Percentiles rank a stretch among this genome's conserved stretches.
Evolutionary conservation across 1,284 basidiomycete species (phyloP).

Genomic region (Pseudozyma thailandica): DNA sequence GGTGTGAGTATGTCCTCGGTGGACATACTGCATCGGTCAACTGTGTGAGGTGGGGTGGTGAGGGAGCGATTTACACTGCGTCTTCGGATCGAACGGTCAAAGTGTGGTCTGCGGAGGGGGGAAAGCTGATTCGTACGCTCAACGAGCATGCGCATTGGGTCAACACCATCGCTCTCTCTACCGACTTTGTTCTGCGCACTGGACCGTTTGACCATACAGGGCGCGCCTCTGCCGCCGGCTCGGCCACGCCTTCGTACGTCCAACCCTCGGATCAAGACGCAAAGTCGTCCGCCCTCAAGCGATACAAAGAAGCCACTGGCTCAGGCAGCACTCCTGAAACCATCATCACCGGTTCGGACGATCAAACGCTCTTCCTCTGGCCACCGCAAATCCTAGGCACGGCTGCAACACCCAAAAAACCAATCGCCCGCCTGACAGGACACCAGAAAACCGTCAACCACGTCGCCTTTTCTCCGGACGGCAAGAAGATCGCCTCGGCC

Average conservation of each 20-base stretch:
- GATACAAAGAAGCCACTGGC: slow-evolving; percentile 80
- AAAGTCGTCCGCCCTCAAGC: slow-evolving; percentile 68
- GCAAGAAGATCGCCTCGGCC: slow-evolving; percentile 87
- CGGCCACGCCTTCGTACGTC: slow-evolving; percentile 23
- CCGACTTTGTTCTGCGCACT: slow-evolving; percentile 92
- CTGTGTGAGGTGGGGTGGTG: slow-evolving; percentile 89
- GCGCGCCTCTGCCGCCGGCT: slow-evolving; percentile 13
- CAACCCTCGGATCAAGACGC: slow-evolving; percentile 29
- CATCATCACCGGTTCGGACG: slow-evolving; percentile 90
- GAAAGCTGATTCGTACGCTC: slow-evolving; percentile 76
- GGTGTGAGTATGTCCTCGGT: slow-evolving; percentile 85
- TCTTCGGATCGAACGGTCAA: slow-evolving; percentile 92
- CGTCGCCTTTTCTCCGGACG: slow-evolving; percentile 94
- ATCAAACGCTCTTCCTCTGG: slow-evolving; percentile 76
- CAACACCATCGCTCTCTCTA: slow-evolving; percentile 92
- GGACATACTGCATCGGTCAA: slow-evolving; percentile 95
- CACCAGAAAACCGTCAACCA: slow-evolving; percentile 96
- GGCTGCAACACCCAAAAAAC: slow-evolving; percentile 75
- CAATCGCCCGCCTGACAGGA: slow-evolving; percentile 86
- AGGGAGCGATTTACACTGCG: slow-evolving; percentile 78
- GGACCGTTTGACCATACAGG: slow-evolving; percentile 89
- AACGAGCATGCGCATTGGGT: slow-evolving; percentile 99
- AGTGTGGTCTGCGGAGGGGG: slow-evolving; percentile 86
- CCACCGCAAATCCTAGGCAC: slow-evolving; percentile 56
- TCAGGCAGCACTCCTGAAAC: slow-evolving; percentile 75